Conservation (phyloP, 2,329 filamentous ascomycete genomes). For the Albophoma yamanashiensis region DNA sequence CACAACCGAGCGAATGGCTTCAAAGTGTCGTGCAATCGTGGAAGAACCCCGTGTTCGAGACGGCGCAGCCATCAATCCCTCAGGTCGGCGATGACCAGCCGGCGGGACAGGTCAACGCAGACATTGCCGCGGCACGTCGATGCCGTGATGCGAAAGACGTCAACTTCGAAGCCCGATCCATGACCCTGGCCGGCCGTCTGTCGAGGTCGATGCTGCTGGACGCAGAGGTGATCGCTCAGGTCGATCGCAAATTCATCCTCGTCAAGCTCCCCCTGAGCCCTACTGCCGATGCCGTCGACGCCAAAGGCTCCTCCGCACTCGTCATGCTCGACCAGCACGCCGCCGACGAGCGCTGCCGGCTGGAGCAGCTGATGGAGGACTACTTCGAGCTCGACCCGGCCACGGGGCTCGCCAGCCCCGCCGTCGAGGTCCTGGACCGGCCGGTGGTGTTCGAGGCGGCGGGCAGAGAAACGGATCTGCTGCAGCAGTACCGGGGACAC, state of each 20-base stretch:
- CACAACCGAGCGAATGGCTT: slow-evolving; percentile 40
- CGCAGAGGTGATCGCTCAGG: slow-evolving; percentile 65
- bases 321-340: slow-evolving; percentile 89
- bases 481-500: slow-evolving; percentile 39
- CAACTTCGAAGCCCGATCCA: slow-evolving; percentile 17
- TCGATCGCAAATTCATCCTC: slow-evolving; percentile 85
- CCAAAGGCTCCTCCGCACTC: slow-evolving; percentile 37
- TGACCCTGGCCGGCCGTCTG: slow-evolving; percentile 33
- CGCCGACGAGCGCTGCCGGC: slow-evolving; percentile 75
- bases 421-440: slow-evolving; percentile 31
- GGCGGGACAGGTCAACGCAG: neutral
- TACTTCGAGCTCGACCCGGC: slow-evolving; percentile 29
- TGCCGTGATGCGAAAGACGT: slow-evolving; percentile 7
- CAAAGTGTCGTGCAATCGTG: slow-evolving; percentile 50
- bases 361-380: slow-evolving; percentile 58
- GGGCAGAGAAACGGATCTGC: slow-evolving; percentile 44
- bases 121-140: neutral
- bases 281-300: neutral
- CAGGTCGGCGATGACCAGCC: slow-evolving; percentile 16
- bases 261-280: slow-evolving; percentile 37
- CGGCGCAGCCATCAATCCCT: slow-evolving; percentile 33
- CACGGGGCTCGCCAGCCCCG: slow-evolving; percentile 7
- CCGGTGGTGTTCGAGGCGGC: slow-evolving; percentile 57
- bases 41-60: slow-evolving; percentile 68
- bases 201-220: slow-evolving; percentile 48